Evolutionary conservation across 2,329 filamentous ascomycete genomes (phyloP).

Genomic region (Chaetothyriales sp.): DNA sequence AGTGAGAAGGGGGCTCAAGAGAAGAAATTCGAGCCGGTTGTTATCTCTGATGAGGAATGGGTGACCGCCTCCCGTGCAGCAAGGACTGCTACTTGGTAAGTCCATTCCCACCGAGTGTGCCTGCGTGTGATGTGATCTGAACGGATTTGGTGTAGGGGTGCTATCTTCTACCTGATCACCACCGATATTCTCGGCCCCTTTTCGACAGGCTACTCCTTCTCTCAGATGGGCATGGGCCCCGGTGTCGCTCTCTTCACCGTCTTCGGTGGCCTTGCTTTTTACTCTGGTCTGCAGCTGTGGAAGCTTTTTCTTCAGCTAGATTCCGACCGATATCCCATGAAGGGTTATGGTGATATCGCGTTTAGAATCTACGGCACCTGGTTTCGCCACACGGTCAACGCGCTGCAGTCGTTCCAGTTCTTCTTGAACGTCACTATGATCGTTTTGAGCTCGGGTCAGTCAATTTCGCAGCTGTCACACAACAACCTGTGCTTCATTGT

Average conservation of each 20-base stretch:
- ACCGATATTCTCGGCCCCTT: slow-evolving; percentile 26
- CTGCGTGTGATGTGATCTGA: neutral
- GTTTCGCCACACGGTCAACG: slow-evolving; percentile 26
- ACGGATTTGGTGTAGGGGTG: slow-evolving; percentile 8
- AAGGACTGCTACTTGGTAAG: slow-evolving; percentile 32
- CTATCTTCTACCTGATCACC: slow-evolving; percentile 27
- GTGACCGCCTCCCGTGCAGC: slow-evolving; percentile 33
- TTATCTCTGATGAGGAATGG: slow-evolving; percentile 34
- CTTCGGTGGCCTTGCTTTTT: slow-evolving; percentile 19
- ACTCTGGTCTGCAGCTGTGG: slow-evolving; percentile 29
- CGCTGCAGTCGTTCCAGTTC: slow-evolving; percentile 29
- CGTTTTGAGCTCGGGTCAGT: slow-evolving; percentile 41
- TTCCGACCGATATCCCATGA: slow-evolving; percentile 28
- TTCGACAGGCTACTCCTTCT: slow-evolving; percentile 16
- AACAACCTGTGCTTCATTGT: slow-evolving; percentile 40
- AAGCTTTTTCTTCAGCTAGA: slow-evolving; percentile 29
- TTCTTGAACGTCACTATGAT: slow-evolving; percentile 41
- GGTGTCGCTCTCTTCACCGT: slow-evolving; percentile 19
- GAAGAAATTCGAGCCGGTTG: slow-evolving; percentile 17
- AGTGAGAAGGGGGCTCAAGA: slow-evolving; percentile 6
- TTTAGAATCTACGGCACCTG: slow-evolving; percentile 27
- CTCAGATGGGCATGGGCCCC: slow-evolving; percentile 9
- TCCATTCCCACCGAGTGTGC: slow-evolving; percentile 26
- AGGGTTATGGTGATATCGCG: slow-evolving; percentile 29
- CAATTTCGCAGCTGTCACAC: slow-evolving; percentile 40